A percentile compares a stretch with the other conserved stretches of the same genome.
Evolutionary conservation across 306 rosid genomes (phyloP).

Genomic region (Oemleria cerasiformis): DNA sequence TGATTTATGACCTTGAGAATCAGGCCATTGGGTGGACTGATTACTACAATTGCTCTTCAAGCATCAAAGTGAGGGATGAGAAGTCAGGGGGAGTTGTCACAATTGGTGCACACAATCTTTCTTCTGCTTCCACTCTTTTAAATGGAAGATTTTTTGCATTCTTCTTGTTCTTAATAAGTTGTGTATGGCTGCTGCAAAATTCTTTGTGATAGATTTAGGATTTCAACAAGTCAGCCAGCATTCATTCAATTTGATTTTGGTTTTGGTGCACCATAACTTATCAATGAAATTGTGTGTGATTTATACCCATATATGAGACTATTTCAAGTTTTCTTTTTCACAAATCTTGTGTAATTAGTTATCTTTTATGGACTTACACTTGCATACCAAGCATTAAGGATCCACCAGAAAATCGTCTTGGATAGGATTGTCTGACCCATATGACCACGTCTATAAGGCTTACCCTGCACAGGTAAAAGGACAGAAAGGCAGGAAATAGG

Average conservation of each 20-base stretch:
- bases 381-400: too few relatives aligned
- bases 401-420: too few relatives aligned
- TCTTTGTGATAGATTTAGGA: neutral
- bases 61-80: slow-evolving; percentile 66
- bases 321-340: neutral
- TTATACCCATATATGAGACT: neutral
- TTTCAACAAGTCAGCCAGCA: slow-evolving; percentile 9
- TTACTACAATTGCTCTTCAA: slow-evolving; percentile 31
- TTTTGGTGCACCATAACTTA: slow-evolving; percentile 10
- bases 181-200: neutral
- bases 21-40: slow-evolving; percentile 16
- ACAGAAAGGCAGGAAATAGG: neutral
- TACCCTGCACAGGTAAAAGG: too few relatives aligned
- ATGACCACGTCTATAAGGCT: too few relatives aligned
- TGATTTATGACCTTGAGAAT: slow-evolving; percentile 13
- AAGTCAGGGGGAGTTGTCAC: slow-evolving; percentile 41
- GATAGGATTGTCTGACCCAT: too few relatives aligned
- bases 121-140: slow-evolving; percentile 12
- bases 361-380: too few relatives aligned
- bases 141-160: neutral
- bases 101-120: slow-evolving; percentile 53
- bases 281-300: slow-evolving; percentile 3
- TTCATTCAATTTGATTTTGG: neutral
- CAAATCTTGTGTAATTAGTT: too few relatives aligned
- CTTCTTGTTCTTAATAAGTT: slow-evolving; percentile 6